Evolutionary conservation across 192 early-diverging fungal genomes (phyloP), one percentile per base, ranked within the genome.

Genomic region (Coemansia sp.): DNA sequence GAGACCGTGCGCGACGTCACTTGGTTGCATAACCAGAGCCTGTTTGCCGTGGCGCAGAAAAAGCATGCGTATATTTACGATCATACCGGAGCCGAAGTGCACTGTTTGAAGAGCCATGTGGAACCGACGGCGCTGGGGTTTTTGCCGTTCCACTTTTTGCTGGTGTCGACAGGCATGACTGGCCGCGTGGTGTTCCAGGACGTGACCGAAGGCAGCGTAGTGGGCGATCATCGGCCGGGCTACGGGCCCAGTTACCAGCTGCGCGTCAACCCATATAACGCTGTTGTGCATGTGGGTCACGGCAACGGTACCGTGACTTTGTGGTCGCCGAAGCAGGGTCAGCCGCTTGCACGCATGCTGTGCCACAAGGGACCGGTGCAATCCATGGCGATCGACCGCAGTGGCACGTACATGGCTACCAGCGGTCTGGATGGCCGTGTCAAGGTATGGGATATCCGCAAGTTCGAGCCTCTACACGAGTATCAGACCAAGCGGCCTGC

Each of bases 1-100:
- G 96, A 98, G 75, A 93, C 92, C 2, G 86, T 96, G 0, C 89
- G 94, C 28, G 95, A 95, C 83, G 94, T 95, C 61, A 88, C 85
- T 32, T 98, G 95, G 95, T 89, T 98, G 48, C 96, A 98, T 67
- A 95, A 98, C 79, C 89, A 96, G 80, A 93, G 85, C 20, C 70
- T 96, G 83, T 93, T 96, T 75, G 96, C 96, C 11, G 94, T 90
- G 30, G 96, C 96, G 20, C 96, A 98, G 86, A 96, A 97, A 73
- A 90, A 92, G 77, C 90, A 93, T 66, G 94, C 90, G 0, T 98
- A 93, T 66, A 94, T 98, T 50, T 98, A 98, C 75, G 95, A 98
- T 79, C 83, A 88, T 62, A 87, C 87, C 7, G 96, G 96, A 17
- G 80, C 91, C 22, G 96, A 98, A 71, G 78, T 98, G 22, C 96